These are phyloP conservation scores for Solanum megistacrolobum DNA, from an alignment of 257 asterid genomes.

Conservation along the genomic window DNA sequence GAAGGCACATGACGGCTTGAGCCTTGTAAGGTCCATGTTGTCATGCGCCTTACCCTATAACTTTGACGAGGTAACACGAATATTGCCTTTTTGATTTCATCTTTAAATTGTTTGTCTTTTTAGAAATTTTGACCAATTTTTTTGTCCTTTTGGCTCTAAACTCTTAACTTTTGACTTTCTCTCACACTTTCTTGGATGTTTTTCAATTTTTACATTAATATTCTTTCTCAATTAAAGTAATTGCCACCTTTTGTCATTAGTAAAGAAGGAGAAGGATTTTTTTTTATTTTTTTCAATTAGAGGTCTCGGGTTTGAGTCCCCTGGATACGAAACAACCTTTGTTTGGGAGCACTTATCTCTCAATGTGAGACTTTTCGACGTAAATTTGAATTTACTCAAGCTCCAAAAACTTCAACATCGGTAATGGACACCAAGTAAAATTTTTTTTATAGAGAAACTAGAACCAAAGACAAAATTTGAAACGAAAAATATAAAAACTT, in stretches of 20 bases:
- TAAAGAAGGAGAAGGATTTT: neutral
- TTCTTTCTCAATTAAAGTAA: neutral
- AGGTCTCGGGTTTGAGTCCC: neutral
- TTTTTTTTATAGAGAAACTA: neutral
- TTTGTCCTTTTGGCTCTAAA: neutral
- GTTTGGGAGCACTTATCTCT: neutral
- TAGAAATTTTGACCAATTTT: too few species aligned
- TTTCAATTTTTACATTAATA: neutral
- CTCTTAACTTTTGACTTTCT: neutral
- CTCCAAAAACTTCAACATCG: neutral
- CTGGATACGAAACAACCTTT: accelerated
- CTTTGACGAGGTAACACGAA: neutral
- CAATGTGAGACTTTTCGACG: neutral
- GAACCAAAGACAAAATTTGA: neutral
- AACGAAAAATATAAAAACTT: neutral
- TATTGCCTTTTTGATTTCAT: neutral
- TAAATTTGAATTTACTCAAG: neutral
- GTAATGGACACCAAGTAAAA: neutral
- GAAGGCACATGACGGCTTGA: neutral
- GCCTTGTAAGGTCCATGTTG: neutral
- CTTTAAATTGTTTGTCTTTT: neutral
- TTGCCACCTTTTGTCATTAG: neutral
- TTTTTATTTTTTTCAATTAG: neutral
- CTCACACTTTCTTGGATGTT: neutral
- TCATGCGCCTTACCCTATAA: neutral